These are phyloP conservation scores for Trichosanthes truncata DNA, from an alignment of 306 rosid genomes.

Conservation along the genomic window DNA sequence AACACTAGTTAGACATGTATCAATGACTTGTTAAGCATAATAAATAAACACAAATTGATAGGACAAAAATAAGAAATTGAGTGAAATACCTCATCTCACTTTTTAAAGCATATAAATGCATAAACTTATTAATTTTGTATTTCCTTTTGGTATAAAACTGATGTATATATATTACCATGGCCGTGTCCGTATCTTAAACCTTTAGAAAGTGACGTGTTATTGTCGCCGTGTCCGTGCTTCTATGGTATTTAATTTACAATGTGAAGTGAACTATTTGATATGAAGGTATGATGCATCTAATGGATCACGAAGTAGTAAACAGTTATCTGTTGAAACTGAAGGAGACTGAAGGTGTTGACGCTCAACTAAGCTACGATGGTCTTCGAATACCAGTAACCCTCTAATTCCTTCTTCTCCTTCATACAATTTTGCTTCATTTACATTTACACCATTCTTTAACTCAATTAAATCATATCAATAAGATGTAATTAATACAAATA, in stretches of 20 bases:
- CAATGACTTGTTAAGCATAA: no score
- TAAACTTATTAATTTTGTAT: no score
- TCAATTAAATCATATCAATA: not conserved
- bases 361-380: slow-evolving; percentile 81
- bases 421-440: not conserved
- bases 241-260: not conserved
- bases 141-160: no score
- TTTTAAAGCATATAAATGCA: no score
- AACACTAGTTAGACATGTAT: no score
- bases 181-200: no score
- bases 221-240: not conserved
- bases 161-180: no score
- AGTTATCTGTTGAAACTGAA: slow-evolving; percentile 39
- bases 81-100: no score
- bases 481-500: not conserved
- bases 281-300: slow-evolving; percentile 95
- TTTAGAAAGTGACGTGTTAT: not conserved
- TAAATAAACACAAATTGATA: no score
- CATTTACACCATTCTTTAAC: not conserved
- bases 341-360: slow-evolving; percentile 80
- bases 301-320: slow-evolving; percentile 89
- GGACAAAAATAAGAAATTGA: no score
- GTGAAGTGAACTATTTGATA: not conserved
- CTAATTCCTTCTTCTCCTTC: slow-evolving; percentile 11
- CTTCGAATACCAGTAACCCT: slow-evolving; percentile 57